These are phyloP conservation scores for Xerocomus potaroensis DNA, from an alignment of 768 basidiomycete species.

Conservation along the genomic window DNA sequence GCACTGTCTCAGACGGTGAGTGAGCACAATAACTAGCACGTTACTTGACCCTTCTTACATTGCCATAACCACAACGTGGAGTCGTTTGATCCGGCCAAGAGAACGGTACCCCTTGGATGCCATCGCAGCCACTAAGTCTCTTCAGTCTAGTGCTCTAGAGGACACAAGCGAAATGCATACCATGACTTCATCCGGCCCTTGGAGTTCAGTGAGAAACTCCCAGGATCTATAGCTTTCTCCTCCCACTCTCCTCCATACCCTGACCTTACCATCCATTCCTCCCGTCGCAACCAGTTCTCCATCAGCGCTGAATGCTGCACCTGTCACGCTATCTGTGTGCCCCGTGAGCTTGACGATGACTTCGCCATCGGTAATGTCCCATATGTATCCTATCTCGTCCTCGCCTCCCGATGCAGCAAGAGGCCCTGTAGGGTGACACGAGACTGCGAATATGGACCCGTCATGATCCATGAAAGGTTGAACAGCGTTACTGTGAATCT, in stretches of 20 bases:
- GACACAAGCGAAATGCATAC: conserved; percentile 43
- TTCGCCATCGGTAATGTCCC: conserved; percentile 81
- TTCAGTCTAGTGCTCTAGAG: not conserved
- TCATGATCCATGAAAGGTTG: conserved; percentile 66
- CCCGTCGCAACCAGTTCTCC: conserved; percentile 94
- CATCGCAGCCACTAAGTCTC: conserved; percentile 77
- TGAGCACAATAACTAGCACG: not conserved
- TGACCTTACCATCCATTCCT: conserved; percentile 95
- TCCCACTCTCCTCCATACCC: conserved; percentile 86
- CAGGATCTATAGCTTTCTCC: conserved; percentile 71
- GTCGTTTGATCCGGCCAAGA: conserved; percentile 91
- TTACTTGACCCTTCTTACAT: conserved; percentile 47
- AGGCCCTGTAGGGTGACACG: conserved; percentile 75
- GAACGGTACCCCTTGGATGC: conserved; percentile 90
- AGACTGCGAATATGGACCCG: conserved; percentile 78
- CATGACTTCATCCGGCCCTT: conserved; percentile 94
- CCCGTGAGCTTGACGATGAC: conserved; percentile 82
- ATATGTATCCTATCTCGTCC: conserved; percentile 92
- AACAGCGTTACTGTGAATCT: conserved; percentile 57
- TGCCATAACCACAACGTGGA: conserved; percentile 97
- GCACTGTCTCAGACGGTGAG: conserved; percentile 51
- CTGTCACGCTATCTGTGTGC: conserved; percentile 88
- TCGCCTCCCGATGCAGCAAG: conserved; percentile 92
- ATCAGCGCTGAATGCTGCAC: conserved; percentile 75
- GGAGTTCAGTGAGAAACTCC: conserved; percentile 92